Conservation (phyloP, 345 rosid genomes). For the Euphorbia peplus region DNA sequence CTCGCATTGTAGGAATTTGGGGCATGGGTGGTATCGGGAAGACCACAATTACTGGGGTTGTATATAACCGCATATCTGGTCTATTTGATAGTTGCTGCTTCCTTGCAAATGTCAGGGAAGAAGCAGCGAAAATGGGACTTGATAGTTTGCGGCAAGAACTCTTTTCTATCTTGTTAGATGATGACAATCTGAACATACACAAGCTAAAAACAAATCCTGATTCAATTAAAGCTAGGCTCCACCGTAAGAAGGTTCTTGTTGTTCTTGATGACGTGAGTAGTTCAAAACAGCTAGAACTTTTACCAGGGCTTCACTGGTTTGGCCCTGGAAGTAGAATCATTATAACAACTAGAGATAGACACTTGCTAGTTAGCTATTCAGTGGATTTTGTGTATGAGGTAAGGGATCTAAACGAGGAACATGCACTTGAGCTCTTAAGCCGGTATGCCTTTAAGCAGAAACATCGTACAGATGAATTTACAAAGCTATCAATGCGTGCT, state of each 20-base stretch:
- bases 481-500: constrained; percentile 8
- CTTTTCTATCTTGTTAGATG: constrained; percentile 6
- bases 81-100: constrained; percentile 16
- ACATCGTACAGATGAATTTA: constrained; percentile 2
- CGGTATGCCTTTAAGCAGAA: constrained; percentile 13
- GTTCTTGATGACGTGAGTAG: constrained; percentile 22
- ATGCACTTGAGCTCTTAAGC: constrained; percentile 16
- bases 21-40: constrained; percentile 28
- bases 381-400: constrained; percentile 12
- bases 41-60: constrained; percentile 18
- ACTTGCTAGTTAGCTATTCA: constrained; percentile 12
- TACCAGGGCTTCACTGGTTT: constrained; percentile 11
- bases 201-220: not conserved
- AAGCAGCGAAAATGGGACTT: constrained; percentile 7
- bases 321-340: constrained; percentile 20
- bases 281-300: constrained; percentile 12
- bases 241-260: constrained; percentile 14
- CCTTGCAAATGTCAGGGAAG: constrained; percentile 15
- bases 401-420: constrained; percentile 14
- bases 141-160: constrained; percentile 3
- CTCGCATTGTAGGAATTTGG: constrained; percentile 14
- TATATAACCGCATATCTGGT: constrained; percentile 10
- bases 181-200: constrained; percentile 9
- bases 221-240: not conserved
- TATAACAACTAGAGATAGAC: constrained; percentile 11